Conservation (phyloP, 441 rosid genomes). For the Pelargonium citronellum region DNA sequence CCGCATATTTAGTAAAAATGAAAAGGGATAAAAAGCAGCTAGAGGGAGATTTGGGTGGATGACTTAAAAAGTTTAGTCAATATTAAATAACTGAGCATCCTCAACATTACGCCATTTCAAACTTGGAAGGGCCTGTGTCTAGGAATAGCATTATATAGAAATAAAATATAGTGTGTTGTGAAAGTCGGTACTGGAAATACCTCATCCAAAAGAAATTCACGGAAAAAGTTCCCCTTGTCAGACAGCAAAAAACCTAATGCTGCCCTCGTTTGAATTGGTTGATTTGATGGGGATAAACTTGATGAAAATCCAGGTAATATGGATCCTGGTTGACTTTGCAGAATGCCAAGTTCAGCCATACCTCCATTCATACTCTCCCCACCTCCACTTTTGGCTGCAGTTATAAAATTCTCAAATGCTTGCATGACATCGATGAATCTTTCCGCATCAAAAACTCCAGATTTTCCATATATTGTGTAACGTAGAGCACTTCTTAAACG, state of each 20-base stretch:
- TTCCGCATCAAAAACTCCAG: constrained; percentile 94
- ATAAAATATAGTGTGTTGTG: not conserved
- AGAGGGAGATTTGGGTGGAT: not conserved
- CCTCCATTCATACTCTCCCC: constrained; percentile 79
- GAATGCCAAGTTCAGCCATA: constrained; percentile 84
- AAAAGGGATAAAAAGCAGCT: not conserved
- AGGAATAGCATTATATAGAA: not conserved
- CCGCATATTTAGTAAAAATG: not conserved
- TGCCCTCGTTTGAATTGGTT: constrained; percentile 77
- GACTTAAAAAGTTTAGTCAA: not conserved
- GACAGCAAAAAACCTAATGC: constrained; percentile 85
- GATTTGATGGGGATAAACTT: constrained; percentile 39
- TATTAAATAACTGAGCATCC: not conserved
- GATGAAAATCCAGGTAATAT: constrained; percentile 35
- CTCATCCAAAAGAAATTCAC: constrained; percentile 97
- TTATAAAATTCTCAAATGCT: constrained; percentile 94
- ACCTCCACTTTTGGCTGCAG: constrained; percentile 97
- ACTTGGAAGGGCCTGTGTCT: not conserved
- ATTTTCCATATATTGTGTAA: constrained; percentile 85
- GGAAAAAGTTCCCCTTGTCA: constrained; percentile 79
- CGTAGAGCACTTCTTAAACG: constrained; percentile 79
- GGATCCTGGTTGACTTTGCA: constrained; percentile 39
- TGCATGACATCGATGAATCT: constrained; percentile 97
- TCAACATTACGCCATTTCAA: not conserved
- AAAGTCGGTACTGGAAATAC: constrained; percentile 31